Base-by-base conservation (phyloP, 768 basidiomycete species). In the Boletus huronensis region DNA sequence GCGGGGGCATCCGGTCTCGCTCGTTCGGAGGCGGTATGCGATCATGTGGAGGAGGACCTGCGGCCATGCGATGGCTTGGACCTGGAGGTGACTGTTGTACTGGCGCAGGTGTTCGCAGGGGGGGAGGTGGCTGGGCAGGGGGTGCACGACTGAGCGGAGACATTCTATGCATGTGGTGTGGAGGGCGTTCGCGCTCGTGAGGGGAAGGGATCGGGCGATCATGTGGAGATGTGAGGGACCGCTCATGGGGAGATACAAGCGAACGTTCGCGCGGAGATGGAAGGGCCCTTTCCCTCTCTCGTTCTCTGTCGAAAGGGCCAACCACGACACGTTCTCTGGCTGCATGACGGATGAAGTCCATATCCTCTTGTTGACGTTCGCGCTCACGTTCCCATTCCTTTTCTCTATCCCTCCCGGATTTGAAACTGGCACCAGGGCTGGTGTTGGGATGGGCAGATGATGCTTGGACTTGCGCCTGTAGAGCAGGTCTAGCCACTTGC, bases 371-470 rank as follows among this genome's bases (percentile, higher is more conserved):
- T 21, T 58, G 53, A 42, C 68, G 68, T 49, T 69, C 66, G 23
- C 68, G 67, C 5, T 68, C 65, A 11, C 66, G 63, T 21, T 67
- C 69, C 57, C 67, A 64, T 1, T 70, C 69, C 17, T 58, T 58
- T 36, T 69, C 67, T 48, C 62, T 58, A 1, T 70, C 67, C 45
- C 69, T 69, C 5, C 50, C 60, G 7, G 64, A 28, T 19, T 57
- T 68, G 57, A 69, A 57, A 17, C 19, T 54, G 23, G 57, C 28
- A 8, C 64, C 55, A 3, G 66, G 55, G 36, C 59, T 68, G n/a
- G 69, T 58, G 48, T 41, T 55, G 19, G 61, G 61, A 48, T 64
- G 66, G 35, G 54, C 38, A 16, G 66, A 52, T 7, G 64, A 36
- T 0, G 48, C n/a, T n/a, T 70, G 67, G 6, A 50, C 31, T 28